Base-by-base conservation (phyloP, 2,329 filamentous ascomycete genomes). In the Pleomassaria siparia region DNA sequence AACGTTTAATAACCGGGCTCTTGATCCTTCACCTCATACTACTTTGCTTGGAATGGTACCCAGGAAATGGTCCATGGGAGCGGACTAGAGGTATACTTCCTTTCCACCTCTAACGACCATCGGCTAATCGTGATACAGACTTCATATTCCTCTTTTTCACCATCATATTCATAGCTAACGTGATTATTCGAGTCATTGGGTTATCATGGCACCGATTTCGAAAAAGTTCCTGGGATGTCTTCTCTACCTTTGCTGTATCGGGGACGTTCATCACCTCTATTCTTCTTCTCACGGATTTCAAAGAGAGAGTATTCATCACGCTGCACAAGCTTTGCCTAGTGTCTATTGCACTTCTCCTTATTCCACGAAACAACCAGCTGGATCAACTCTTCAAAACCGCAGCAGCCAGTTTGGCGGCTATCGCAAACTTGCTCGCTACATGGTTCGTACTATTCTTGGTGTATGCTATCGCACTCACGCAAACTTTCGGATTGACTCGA, bases 381-480 rank as follows among this genome's bases (percentile, higher is more conserved):
- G 95, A 99, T 67, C 94, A 99, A 69, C 83, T 99, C 0, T 99
- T 99, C 83, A 99, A 99, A 72, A 99, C 95, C 1, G 95, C 92
- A 0, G 94, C 94, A 10, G 94, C 92, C 44, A 95, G 89, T 83
- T 74, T 99, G 59, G 87, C 89, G 2, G 85, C 89, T 15, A 99
- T 99, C 58, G 83, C 87, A 48, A 99, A 96, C 64, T 77, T 99
- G 35, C 76, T 99, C 30, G 92, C 92, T 1, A 99, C 95, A 0
- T 99, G 94, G 94, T 88, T 97, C 54, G 91, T 99, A 2, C 83
- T 99, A 50, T 99, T 97, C 74, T 76, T 99, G 36, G 91, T 96
- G 18, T 99, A 91, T 66, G 92, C 94, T 39, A 99, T 99, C 61
- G 95, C 94, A 3, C 79, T 97, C 68, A 97, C 92, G 10, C 94